phyloP scores from a whole-genome alignment of 176 grass and related monocot genomes.

The Musa schizocarpa region DNA sequence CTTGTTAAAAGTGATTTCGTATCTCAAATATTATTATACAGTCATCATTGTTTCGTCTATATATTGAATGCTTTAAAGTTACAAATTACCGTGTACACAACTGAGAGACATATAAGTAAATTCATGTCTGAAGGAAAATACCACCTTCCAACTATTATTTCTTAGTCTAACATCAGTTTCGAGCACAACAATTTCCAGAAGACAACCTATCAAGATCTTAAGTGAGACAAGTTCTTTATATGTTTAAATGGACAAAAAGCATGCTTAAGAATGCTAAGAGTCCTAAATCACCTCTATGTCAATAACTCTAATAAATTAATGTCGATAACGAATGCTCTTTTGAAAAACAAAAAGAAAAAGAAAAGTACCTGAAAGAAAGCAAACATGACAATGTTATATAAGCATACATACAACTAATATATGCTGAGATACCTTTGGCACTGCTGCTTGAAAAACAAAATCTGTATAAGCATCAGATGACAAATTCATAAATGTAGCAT shows the following conservation, averaged over 20 bases:
- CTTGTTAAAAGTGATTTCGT: too few relatives aligned
- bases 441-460: conserved; percentile 97
- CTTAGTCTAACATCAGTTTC: too few relatives aligned
- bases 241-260: background rate
- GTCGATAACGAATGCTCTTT: background rate
- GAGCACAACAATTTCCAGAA: background rate
- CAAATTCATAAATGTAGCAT: conserved; percentile 76
- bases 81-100: background rate
- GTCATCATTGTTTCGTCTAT: too few relatives aligned
- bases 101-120: background rate
- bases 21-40: too few relatives aligned
- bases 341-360: background rate
- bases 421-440: conserved; percentile 63
- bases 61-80: background rate
- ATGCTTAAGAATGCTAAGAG: background rate
- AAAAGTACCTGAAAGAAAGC: background rate
- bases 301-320: background rate
- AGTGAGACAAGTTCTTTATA: background rate
- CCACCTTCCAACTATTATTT: too few relatives aligned
- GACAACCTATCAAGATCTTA: background rate
- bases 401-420: background rate
- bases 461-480: conserved; percentile 57
- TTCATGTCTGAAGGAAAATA: too few relatives aligned
- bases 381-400: background rate
- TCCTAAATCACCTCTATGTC: background rate